Conservation (phyloP, 164 flowering plant genomes). For the Tetracentron sinense region DNA sequence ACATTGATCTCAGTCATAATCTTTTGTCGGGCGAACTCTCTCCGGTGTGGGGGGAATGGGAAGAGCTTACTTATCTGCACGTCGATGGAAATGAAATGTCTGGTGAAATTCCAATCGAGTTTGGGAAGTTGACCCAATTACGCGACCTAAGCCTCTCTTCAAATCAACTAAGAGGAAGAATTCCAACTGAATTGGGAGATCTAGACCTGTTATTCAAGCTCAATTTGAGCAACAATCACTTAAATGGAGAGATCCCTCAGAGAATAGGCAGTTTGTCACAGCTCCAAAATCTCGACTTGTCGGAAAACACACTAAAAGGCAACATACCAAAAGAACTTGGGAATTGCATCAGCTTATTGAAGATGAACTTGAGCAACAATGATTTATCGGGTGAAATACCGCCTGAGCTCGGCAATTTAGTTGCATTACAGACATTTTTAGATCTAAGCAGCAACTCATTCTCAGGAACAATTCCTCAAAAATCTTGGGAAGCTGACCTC, state of each 20-base stretch:
- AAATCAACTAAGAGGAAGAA: slow-evolving; percentile 39
- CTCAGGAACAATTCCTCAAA: slow-evolving; percentile 44
- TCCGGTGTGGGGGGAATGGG: slow-evolving; percentile 30
- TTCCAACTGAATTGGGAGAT: slow-evolving; percentile 36
- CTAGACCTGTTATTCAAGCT: slow-evolving; percentile 24
- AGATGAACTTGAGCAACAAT: slow-evolving; percentile 46
- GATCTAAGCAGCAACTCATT: slow-evolving; percentile 58
- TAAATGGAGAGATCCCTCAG: slow-evolving; percentile 37
- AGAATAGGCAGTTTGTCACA: slow-evolving; percentile 18
- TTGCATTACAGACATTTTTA: slow-evolving; percentile 24
- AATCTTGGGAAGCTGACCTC: slow-evolving; percentile 28
- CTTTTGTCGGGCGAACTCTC: slow-evolving; percentile 27
- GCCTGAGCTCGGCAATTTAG: slow-evolving; percentile 36
- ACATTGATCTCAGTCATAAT: slow-evolving; percentile 19
- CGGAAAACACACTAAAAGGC: slow-evolving; percentile 25
- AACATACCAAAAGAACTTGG: slow-evolving; percentile 32
- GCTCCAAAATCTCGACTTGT: slow-evolving; percentile 28
- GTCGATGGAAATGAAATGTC: slow-evolving; percentile 29
- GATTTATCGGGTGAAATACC: slow-evolving; percentile 44
- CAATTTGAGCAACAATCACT: slow-evolving; percentile 30
- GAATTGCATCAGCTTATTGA: slow-evolving; percentile 8
- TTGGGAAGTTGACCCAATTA: slow-evolving; percentile 28
- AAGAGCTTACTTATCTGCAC: slow-evolving; percentile 20
- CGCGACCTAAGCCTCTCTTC: slow-evolving; percentile 22
- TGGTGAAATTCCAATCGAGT: slow-evolving; percentile 33